Conservation (phyloP, 2,329 filamentous ascomycete species). For the Verruconis gallopava region DNA sequence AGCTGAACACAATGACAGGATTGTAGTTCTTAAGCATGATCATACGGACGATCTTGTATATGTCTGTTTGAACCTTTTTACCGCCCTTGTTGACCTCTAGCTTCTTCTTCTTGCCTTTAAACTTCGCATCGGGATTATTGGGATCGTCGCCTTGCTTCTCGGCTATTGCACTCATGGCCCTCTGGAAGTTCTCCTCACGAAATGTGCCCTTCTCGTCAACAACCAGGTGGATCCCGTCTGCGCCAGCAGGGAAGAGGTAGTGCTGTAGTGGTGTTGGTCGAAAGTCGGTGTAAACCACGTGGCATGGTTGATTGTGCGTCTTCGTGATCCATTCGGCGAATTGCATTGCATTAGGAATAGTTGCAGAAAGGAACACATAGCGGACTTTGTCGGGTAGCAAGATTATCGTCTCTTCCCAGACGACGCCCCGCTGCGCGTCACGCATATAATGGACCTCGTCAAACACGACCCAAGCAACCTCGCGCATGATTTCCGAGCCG, state of each 20-base stretch:
- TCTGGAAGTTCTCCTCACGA: conserved; percentile 93
- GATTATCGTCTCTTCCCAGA: conserved; percentile 99
- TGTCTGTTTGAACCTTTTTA: conserved; percentile 58
- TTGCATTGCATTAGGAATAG: conserved; percentile 97
- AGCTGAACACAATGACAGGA: conserved; percentile 97
- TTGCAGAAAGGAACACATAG: conserved; percentile 96
- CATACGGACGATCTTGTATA: conserved; percentile 97
- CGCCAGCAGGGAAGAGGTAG: conserved; percentile 91
- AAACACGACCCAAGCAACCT: conserved; percentile 96
- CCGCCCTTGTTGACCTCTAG: conserved; percentile 60
- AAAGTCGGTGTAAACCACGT: conserved; percentile 99
- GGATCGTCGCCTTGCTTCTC: conserved; percentile 78
- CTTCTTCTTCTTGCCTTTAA: conserved; percentile 85
- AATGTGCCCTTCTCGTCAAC: conserved; percentile 96
- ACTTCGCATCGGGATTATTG: conserved; percentile 63
- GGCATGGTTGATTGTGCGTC: conserved; percentile 92
- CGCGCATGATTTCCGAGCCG: conserved; percentile 97
- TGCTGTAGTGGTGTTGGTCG: conserved; percentile 91
- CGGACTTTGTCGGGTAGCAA: conserved; percentile 94
- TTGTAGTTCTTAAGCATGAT: conserved; percentile 97
- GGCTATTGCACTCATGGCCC: conserved; percentile 82
- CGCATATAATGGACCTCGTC: conserved; percentile 99
- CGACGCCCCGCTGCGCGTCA: conserved; percentile 85
- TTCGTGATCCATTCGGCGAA: conserved; percentile 99
- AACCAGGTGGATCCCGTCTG: conserved; percentile 83